phyloP scores from a whole-genome alignment of 1,284 basidiomycete species.

The Cystobasidium pallidum region DNA sequence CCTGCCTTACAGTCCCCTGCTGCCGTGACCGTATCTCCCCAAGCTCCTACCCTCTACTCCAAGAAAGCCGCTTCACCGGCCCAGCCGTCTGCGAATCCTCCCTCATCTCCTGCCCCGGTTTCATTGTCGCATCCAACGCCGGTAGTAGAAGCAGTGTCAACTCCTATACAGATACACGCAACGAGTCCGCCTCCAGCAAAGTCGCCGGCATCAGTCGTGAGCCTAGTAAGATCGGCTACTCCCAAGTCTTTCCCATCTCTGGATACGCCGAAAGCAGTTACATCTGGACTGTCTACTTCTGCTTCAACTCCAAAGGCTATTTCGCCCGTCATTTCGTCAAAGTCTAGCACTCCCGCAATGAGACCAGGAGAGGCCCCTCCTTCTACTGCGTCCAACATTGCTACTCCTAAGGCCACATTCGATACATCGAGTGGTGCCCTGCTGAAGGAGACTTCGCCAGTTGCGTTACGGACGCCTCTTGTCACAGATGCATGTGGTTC shows the following conservation, averaged over 20 bases:
- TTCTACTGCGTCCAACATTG: neutral
- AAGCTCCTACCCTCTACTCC: neutral
- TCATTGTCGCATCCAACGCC: neutral
- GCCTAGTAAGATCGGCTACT: neutral
- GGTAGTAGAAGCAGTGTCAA: neutral
- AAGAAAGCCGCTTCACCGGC: neutral
- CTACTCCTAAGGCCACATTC: neutral
- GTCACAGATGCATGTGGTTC: neutral
- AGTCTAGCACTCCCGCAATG: too few relatives aligned
- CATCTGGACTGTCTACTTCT: neutral
- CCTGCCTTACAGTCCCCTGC: neutral
- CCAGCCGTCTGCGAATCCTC: neutral
- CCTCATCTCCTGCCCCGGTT: neutral
- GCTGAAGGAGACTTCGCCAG: neutral
- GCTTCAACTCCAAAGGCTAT: neutral
- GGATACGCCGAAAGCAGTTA: neutral
- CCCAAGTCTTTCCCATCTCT: neutral
- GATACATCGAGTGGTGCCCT: neutral
- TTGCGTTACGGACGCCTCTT: neutral
- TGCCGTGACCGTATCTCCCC: neutral
- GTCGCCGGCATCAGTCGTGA: neutral
- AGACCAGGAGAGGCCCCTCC: too few relatives aligned
- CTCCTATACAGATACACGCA: neutral
- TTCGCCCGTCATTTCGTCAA: conserved; percentile 1
- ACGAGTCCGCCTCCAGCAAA: neutral